Evolutionary conservation across 2,329 filamentous ascomycete genomes (phyloP).

Genomic region (Hirsutella rhossiliensis): DNA sequence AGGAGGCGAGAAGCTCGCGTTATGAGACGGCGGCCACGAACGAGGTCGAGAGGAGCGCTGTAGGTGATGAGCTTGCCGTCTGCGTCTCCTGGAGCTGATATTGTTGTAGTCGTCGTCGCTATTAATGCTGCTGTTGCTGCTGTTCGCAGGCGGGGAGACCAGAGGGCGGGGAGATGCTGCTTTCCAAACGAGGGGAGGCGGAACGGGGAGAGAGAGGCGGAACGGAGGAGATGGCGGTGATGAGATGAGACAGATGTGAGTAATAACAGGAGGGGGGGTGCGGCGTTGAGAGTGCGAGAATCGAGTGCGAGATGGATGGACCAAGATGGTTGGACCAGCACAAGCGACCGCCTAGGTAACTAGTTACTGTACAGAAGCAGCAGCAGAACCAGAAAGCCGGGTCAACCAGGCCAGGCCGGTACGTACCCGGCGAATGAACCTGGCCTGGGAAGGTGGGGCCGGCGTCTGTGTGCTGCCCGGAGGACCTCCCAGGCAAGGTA

Average conservation of each 20-base stretch:
- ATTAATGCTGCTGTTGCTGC: no score
- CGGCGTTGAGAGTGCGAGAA: background rate
- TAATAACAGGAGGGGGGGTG: background rate
- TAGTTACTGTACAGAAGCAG: no score
- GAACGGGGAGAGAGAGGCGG: background rate
- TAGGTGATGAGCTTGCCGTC: no score
- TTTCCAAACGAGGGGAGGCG: background rate
- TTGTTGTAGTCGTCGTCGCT: no score
- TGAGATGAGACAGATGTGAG: background rate
- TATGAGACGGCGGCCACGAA: background rate
- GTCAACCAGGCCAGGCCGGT: slow-evolving; percentile 1
- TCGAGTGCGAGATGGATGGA: background rate
- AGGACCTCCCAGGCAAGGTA: no score
- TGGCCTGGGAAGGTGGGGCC: no score
- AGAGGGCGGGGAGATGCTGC: no score
- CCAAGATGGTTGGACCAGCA: background rate
- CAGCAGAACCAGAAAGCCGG: slow-evolving; percentile 5
- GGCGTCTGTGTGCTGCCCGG: no score
- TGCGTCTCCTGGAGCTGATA: no score
- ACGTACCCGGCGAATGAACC: background rate
- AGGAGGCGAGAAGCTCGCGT: background rate
- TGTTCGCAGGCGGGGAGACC: no score
- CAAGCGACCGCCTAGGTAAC: background rate
- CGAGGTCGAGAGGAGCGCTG: background rate
- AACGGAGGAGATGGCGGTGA: background rate